Base-by-base conservation (phyloP, 2,329 filamentous ascomycete genomes). In the Colletotrichum spaethianum region DNA sequence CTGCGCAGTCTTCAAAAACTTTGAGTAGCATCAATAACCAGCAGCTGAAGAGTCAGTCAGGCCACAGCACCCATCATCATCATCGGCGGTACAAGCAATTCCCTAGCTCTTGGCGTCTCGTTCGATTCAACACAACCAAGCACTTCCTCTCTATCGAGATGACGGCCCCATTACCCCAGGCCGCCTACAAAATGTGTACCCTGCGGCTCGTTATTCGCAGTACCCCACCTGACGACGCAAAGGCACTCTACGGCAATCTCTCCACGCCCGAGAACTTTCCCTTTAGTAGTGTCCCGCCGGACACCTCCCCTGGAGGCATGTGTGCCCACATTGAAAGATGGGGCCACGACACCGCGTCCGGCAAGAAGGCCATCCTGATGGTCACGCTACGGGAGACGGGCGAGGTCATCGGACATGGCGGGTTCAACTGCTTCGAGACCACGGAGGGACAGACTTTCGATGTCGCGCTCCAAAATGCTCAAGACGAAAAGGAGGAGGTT, bases 141-240 rank as follows among this genome's bases (percentile, higher is more conserved):
- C 33, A 36, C 33, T 36, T 36, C 33, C 42, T 44, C 42, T 7
- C 18, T 8, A 0, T 7, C 20, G 42, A 11, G 8, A 74, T 72
- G 71, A 44, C 64, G 2, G 48, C 60, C 8, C 57, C 55, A 12
- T 73, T 73, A 33, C 71, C 71, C n/a, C 67, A 70, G 57, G 42
- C 61, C 23, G 64, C 55, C 14, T 67, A 73, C 38, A 48, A 53
- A 20, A 85, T 68, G 82, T 84, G 40, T 81, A 88, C 53, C 82
- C 86, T 20, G 80, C 79, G 33, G 33, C 33, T 36, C 33, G 11
- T 81, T 31, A 81, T 85, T 67, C 82, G 84, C 72, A 77, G 77
- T 23, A 82, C 80, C 1, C 75, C 78, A 11, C 33, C 42, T 11
- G 50, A 65, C 40, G 74, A 76, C 33, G 74, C 55, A 40, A 68